Evolutionary conservation across 768 basidiomycete species (phyloP), one percentile per base, ranked within the genome.

Genomic region (Mycena galericulata): DNA sequence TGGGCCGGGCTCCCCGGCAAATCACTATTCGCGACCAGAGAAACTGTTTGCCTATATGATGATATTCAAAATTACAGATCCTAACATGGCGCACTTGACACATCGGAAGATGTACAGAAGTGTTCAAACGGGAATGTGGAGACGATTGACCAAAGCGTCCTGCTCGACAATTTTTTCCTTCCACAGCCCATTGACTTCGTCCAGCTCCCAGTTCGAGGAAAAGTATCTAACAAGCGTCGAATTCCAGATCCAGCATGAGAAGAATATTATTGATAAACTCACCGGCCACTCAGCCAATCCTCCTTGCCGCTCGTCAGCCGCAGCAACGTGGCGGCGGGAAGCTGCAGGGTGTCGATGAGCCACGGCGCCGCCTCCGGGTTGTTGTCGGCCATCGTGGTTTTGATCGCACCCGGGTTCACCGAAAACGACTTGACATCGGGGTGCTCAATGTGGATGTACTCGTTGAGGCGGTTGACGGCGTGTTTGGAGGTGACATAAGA

Each of bases 201-300:
- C 58, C 30, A 59, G n/a, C 20, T 59, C 45, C 58, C 58, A 59
- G 20, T 59, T 59, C 15, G 58, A 43, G 0, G 58, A 59, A 14
- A 59, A 29, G 17, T 59, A 59, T 47, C 58, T 59, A 26, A 8
- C n/a, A n/a, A n/a, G n/a, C n/a, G n/a, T n/a, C n/a, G n/a, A n/a
- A n/a, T n/a, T n/a, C n/a, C n/a, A n/a, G n/a, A n/a, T n/a, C n/a
- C n/a, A n/a, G n/a, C n/a, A n/a, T 7, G 22, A 38, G 4, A 24
- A 24, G n/a, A 26, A 36, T 22, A 17, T 11, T 24, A 38, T n/a
- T n/a, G n/a, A 20, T 15, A 34, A 32, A 45, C 62, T 49, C 30
- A 75, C 72, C 67, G 69, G 47, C 75, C 74, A 20, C 55, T 71
- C 36, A 75, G 51, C 69, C 65, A 75, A 45, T 72, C 73, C 27